Evolutionary conservation across 768 basidiomycete genomes (phyloP), one percentile per base, ranked within the genome.

Genomic region (Ramaria rubella): DNA sequence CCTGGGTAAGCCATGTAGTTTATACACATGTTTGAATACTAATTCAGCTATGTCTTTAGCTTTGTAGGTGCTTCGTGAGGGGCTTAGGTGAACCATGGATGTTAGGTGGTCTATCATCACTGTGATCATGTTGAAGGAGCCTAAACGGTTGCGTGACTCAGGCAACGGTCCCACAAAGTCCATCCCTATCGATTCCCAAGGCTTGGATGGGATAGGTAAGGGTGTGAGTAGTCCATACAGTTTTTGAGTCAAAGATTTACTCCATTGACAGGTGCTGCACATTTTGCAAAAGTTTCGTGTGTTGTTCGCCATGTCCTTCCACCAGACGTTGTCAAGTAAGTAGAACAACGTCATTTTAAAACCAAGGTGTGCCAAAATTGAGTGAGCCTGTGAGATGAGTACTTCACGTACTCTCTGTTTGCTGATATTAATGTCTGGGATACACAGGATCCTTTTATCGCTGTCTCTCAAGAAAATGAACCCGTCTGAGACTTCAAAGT

Each of bases 321-420:
- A 65, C 64, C 64, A 65, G 17, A 61, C 56, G 21, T 60, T 31
- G n/a, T 61, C 38, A 4, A 64, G 42, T 0, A 76, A 61, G 31
- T 70, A 72, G 1, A 55, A 34, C 0, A 75, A 15, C 0, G 73
- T 77, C 52, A 75, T 77, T 1, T 9, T 31, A 0, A 60, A 26
- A 1, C 76, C 72, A 0, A 77, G 54, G 48, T 77, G 76, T 0
- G 73, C 75, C 1, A 77, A 50, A 0, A 77, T 6, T 0, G 70
- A 73, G 34, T 77, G 75, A 0, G 60, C 59, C n/a, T 61, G 60
- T 5, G 53, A 43, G 9, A 60, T 60, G 23, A 60, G 17, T 8
- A 60, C 52, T 46, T 61, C 60, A 2, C 59, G 26, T 5, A 49
- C 53, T 15, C 54, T 30, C 31, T 17, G 55, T 49, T 30, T 30